Base-by-base conservation (phyloP, 2,329 filamentous ascomycete species). In the Fusarium sp. region DNA sequence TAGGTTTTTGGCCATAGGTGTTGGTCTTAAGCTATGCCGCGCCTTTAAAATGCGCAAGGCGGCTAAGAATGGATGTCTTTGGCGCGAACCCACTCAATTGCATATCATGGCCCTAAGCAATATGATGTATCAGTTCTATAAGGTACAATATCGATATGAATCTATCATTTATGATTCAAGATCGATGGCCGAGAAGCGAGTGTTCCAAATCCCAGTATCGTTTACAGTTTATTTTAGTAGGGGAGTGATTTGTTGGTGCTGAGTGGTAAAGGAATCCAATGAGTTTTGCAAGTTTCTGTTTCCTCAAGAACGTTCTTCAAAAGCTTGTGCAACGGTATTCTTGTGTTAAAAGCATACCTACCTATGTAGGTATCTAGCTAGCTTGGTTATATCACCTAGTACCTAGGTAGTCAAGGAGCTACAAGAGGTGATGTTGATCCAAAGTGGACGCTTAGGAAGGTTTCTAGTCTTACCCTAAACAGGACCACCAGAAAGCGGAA, bases 61-160 rank as follows among this genome's bases (percentile, higher is more conserved):
- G 49, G 41, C 8, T 58, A 55, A 40, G 19, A n/a, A 8, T 8
- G 9, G 20, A 8, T 8, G 9, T 17, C 17, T 32, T 44, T 46
- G 17, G 15, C 33, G 33, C 56, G 41, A 33, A 58, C 46, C 49
- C 56, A 35, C 48, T 37, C 7, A 19, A 33, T 22, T 54, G 24
- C 48, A 58, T 35, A 46, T 47, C 20, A 55, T 20, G 10, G 14
- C 14, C 11, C 8, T 53, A 47, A 20, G 6, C 10, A 20, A 55
- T 58, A 19, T 47, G 56, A 58, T 20, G 55, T 20, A 58, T 58
- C 56, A 46, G 28, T 56, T 52, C 9, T 28, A 41, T 17, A 11
- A 56, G 15, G 10, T 22, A 9, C 8, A 26, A 6, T 7, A 19
- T 41, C 33, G 49, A 58, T 58, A 26, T 40, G 6, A 11, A 55